Evolutionary conservation across 2,329 filamentous ascomycete species (phyloP), one percentile per base, ranked within the genome.

Genomic region (Pezicula radicicola): DNA sequence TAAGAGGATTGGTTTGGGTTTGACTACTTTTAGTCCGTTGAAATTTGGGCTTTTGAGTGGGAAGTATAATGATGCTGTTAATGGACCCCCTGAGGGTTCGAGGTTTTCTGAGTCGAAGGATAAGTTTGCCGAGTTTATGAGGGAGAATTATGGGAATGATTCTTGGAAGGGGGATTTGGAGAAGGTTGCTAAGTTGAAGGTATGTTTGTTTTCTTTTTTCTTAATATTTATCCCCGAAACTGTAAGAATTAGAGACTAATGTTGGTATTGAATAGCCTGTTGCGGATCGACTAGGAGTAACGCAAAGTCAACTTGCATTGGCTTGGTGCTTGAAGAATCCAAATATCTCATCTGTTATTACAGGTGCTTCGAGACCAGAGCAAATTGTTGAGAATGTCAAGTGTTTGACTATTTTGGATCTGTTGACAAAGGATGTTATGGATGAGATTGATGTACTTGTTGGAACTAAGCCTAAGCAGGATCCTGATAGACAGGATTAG

Each of bases 1-100:
- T 67, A 70, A 76, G 43, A 74, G 83, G 54, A 71, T 76, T 53
- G 78, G 81, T 10, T 71, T 81, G 4, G 83, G 83, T 6, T 70
- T 85, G 46, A 85, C 83, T 7, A 76, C 79, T 49, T 86, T 78
- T 68, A 83, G 78, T 3, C 83, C 83, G 3, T 68, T 87, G 36
- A 74, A 74, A 54, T 69, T 71, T 54, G 83, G 83, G 28, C 71
- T 86, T 51, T 70, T 86, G 59, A 80, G 79, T 2, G 83, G 83
- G 49, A 87, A 86, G 69, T 87, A 87, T 69, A 81, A 80, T 64
- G 70, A 83, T 60, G 79, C 77, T 37, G 75, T 83, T 40, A 37
- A 49, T 15, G 39, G 36, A 8, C 70, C 72, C 33, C 80, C 81
- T 12, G 70, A 76, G 6, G 76, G 75, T 52, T 80, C 77, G 35